Evolutionary conservation across 805 yeast genomes (phyloP), one percentile per base, ranked within the genome.

Genomic region (Metschnikowia gruessii): DNA sequence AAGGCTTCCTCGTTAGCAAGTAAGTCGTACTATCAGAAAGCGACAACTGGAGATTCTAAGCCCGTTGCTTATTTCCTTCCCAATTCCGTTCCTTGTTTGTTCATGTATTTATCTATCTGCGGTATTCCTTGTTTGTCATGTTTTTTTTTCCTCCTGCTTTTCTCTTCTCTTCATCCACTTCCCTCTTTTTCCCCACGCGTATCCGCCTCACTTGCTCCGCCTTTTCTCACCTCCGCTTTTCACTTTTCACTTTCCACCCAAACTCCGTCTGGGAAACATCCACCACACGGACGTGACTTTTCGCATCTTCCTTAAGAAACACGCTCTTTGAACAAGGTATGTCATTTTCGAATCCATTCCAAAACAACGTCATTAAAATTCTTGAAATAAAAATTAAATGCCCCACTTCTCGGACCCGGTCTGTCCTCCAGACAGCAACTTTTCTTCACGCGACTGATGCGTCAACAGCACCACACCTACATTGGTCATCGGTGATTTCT

Each of bases 121-220:
- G 39, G 17, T 18, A 22, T 37, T 26, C 32, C 31, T 4, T 28
- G 15, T 16, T 37, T 37, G 8, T 4, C 15, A 26, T 24, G n/a
- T 16, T 15, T 24, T 26, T 30, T 15, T 15, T 18, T 18, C 19
- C 18, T 10, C 35, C 35, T 17, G 12, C 4, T 12, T 16, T 16
- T 17, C 19, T 2, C 22, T 12, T 3, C 11, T 16, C 4, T 33
- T 33, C 21, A 17, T 8, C 36, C 22, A 31, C 34, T 16, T 31
- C 34, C 34, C 16, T 26, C 28, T 26, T 26, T 26, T 26, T 10
- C 12, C 28, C 28, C 9, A 26, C 28, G 28, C 28, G 28, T 11
- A 10, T 26, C 28, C 29, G 28, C 31, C 42, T 39, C 16, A 28
- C 29, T 39, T 39, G 42, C 42, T 21, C 42, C 42, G 17, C 36